Evolutionary conservation across 805 yeast genomes (phyloP).

Genomic region (Candida methanosorbosa): DNA sequence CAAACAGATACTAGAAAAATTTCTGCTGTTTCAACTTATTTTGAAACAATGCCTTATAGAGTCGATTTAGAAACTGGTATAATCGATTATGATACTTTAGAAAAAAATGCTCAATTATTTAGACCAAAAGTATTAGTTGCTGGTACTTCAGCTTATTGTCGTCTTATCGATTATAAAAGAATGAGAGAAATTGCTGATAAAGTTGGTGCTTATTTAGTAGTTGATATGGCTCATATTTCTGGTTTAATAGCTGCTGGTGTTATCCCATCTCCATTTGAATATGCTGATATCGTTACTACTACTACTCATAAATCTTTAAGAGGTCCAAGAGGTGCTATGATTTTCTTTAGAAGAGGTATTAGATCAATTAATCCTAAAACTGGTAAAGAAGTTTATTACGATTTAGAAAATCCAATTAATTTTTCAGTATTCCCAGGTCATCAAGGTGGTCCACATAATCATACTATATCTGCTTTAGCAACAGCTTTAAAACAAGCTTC

Average conservation of each 20-base stretch:
- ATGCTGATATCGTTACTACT: slow-evolving; percentile 96
- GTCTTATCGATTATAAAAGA: slow-evolving; percentile 92
- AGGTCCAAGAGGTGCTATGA: slow-evolving; percentile 99
- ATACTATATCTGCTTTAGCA: slow-evolving; percentile 95
- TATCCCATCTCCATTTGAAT: slow-evolving; percentile 92
- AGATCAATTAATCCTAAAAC: slow-evolving; percentile 80
- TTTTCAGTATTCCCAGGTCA: slow-evolving; percentile 99
- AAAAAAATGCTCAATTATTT: slow-evolving; percentile 80
- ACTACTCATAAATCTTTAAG: slow-evolving; percentile 98
- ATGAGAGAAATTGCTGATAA: slow-evolving; percentile 95
- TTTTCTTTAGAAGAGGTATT: slow-evolving; percentile 94
- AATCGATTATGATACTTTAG: slow-evolving; percentile 93
- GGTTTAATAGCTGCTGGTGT: slow-evolving; percentile 96
- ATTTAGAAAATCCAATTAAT: slow-evolving; percentile 90
- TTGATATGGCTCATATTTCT: slow-evolving; percentile 98
- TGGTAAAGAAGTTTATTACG: slow-evolving; percentile 86
- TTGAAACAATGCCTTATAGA: slow-evolving; percentile 98
- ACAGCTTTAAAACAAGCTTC: slow-evolving; percentile 93
- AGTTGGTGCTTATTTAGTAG: slow-evolving; percentile 93
- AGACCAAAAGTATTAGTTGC: slow-evolving; percentile 97
- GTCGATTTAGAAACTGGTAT: slow-evolving; percentile 86
- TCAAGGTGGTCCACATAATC: slow-evolving; percentile 99
- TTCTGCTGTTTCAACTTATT: slow-evolving; percentile 91
- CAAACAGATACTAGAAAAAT: slow-evolving; percentile 91
- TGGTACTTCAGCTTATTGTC: slow-evolving; percentile 97